Evolutionary conservation across 148 eudicot genomes (phyloP).

Genomic region (Diospyros kaki): DNA sequence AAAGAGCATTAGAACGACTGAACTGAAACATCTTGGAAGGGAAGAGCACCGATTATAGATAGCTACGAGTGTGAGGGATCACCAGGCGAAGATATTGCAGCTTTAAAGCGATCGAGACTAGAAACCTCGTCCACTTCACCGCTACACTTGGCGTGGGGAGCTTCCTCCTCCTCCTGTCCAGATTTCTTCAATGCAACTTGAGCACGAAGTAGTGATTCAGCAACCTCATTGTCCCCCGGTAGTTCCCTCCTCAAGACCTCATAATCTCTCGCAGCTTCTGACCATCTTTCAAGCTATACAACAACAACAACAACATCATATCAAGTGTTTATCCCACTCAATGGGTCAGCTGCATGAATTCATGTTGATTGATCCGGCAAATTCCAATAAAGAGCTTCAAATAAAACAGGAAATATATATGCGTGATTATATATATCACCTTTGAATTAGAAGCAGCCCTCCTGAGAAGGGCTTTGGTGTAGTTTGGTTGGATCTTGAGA

Average conservation of each 20-base stretch:
- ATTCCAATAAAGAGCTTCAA: too few relatives aligned
- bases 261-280: slow-evolving; percentile 29
- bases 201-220: slow-evolving; percentile 29
- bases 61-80: not conserved
- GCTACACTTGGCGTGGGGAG: not conserved
- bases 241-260: slow-evolving; percentile 28
- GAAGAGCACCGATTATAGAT: not conserved
- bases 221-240: slow-evolving; percentile 28
- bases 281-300: slow-evolving; percentile 33
- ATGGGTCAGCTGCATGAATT: too few relatives aligned
- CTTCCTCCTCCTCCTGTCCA: slow-evolving; percentile 16
- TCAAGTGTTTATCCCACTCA: too few relatives aligned
- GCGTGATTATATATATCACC: slow-evolving; percentile 10
- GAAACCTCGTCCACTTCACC: slow-evolving; percentile 3
- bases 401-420: too few relatives aligned
- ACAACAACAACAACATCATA: too few relatives aligned
- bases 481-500: slow-evolving; percentile 38
- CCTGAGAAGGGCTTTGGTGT: slow-evolving; percentile 37
- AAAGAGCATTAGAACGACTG: not conserved
- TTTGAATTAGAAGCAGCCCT: slow-evolving; percentile 42
- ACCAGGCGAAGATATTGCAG: slow-evolving; percentile 13
- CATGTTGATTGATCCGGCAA: too few relatives aligned
- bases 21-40: not conserved
- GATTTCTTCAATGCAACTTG: slow-evolving; percentile 24
- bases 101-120: slow-evolving; percentile 8